phyloP scores from a whole-genome alignment of 345 rosid species.

The Erucastrum elatum region DNA sequence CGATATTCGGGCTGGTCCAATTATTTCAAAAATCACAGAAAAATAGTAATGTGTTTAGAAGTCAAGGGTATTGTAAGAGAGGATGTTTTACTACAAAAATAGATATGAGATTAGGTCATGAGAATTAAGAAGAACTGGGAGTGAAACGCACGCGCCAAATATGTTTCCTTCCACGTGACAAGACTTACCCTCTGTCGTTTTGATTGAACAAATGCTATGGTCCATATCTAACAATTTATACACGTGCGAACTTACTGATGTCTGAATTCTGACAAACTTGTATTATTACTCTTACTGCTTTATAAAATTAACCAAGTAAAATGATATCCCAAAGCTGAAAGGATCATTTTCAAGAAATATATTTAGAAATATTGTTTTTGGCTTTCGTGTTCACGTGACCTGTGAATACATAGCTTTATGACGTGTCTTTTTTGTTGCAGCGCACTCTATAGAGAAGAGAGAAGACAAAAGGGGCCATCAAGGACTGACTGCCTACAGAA shows the following conservation, averaged over 20 bases:
- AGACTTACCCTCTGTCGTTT: slow-evolving; percentile 28
- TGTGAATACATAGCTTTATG: slow-evolving; percentile 29
- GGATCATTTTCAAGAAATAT: slow-evolving; percentile 23
- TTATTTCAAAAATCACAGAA: neutral
- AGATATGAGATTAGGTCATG: neutral
- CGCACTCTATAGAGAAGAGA: slow-evolving; percentile 8
- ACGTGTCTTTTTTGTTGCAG: slow-evolving; percentile 25
- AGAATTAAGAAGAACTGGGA: neutral
- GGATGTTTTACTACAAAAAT: neutral
- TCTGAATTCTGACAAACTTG: slow-evolving; percentile 25
- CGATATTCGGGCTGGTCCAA: neutral
- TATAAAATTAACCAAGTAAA: neutral
- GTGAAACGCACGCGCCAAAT: slow-evolving; percentile 23
- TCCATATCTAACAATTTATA: slow-evolving; percentile 30
- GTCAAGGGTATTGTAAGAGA: neutral
- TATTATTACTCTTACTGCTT: neutral
- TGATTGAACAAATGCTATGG: slow-evolving; percentile 36
- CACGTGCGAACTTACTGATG: slow-evolving; percentile 38
- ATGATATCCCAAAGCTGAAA: slow-evolving; percentile 13
- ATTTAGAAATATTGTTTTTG: neutral
- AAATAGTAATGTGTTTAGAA: neutral
- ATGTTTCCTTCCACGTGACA: slow-evolving; percentile 45
- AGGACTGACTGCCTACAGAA: slow-evolving; percentile 32
- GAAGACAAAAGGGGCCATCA: slow-evolving; percentile 30
- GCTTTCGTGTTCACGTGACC: slow-evolving; percentile 39